These are phyloP conservation scores for Candida vartiovaarae DNA, from an alignment of 805 yeast genomes.

Conservation along the genomic window DNA sequence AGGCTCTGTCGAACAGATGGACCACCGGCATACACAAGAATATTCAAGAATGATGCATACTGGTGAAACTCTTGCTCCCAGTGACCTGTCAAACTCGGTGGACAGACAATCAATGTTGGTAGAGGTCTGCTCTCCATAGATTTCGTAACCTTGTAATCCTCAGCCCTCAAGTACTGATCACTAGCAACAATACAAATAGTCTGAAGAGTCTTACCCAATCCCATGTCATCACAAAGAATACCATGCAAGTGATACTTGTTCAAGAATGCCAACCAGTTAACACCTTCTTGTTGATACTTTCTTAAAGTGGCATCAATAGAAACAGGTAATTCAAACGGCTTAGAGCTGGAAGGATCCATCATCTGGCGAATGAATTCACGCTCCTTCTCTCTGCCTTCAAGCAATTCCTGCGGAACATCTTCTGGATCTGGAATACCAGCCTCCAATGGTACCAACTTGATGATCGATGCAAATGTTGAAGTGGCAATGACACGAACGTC, in stretches of 20 bases:
- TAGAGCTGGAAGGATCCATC: constrained; percentile 93
- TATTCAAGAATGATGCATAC: constrained; percentile 81
- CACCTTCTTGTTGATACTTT: constrained; percentile 96
- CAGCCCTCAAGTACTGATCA: constrained; percentile 82
- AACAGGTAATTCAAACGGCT: constrained; percentile 84
- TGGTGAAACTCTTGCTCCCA: constrained; percentile 95
- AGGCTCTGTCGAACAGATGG: constrained; percentile 63
- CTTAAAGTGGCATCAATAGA: constrained; percentile 88
- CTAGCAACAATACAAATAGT: constrained; percentile 96
- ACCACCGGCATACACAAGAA: constrained; percentile 88
- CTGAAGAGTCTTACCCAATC: constrained; percentile 93
- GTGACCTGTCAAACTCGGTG: constrained; percentile 96
- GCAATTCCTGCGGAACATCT: constrained; percentile 76
- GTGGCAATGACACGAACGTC: constrained; percentile 90
- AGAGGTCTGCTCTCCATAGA: constrained; percentile 63
- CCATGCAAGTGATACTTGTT: constrained; percentile 96
- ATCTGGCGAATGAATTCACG: constrained; percentile 92
- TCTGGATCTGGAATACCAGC: constrained; percentile 96
- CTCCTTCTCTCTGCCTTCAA: constrained; percentile 87
- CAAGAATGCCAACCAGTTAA: constrained; percentile 93
- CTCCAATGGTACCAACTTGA: constrained; percentile 92
- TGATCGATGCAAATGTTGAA: constrained; percentile 92
- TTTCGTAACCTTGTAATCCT: constrained; percentile 52
- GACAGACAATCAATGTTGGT: constrained; percentile 87
- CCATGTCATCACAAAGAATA: constrained; percentile 98